A percentile compares a stretch with the other conserved stretches of the same genome.
Conservation (phyloP, 176 grass and related monocot species). For the Ensete glaucum region DNA sequence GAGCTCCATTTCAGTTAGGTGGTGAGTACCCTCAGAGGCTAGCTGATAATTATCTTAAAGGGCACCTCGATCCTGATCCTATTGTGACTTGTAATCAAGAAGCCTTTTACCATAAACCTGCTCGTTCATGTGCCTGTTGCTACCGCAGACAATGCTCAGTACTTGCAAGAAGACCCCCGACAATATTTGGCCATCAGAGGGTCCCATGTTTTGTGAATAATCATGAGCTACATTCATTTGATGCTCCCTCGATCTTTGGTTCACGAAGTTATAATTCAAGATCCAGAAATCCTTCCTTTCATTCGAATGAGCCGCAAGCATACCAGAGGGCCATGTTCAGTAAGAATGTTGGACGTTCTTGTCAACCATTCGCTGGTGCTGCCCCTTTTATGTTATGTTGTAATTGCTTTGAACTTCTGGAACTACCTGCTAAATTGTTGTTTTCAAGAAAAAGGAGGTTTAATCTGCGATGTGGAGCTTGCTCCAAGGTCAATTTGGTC, state of each 20-base stretch:
- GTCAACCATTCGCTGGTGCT: conserved; percentile 55
- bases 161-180: conserved; percentile 39
- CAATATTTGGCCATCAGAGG: conserved; percentile 38
- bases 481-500: conserved; percentile 60
- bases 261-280: conserved; percentile 40
- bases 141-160: conserved; percentile 42
- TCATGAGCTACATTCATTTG: conserved; percentile 26
- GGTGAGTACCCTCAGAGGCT: conserved; percentile 31
- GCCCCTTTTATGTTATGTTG: conserved; percentile 82
- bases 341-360: conserved; percentile 43
- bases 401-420: conserved; percentile 80
- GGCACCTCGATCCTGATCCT: conserved; percentile 54
- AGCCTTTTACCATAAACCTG: conserved; percentile 64
- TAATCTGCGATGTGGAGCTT: conserved; percentile 71
- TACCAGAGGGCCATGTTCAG: conserved; percentile 32
- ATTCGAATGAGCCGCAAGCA: conserved; percentile 4
- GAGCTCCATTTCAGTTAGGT: conserved; percentile 27
- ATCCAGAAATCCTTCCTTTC: conserved; percentile 21
- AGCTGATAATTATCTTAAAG: conserved; percentile 49
- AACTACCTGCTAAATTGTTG: conserved; percentile 47
- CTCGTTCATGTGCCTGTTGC: conserved; percentile 71
- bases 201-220: conserved; percentile 35
- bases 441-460: conserved; percentile 40
- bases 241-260: conserved; percentile 27
- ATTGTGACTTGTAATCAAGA: conserved; percentile 56